Percentiles rank a stretch among this genome's conserved stretches.
These are phyloP conservation scores for Apophysomyces sp. DNA, from an alignment of 371 early-diverging fungal genomes.

Conservation along the genomic window DNA sequence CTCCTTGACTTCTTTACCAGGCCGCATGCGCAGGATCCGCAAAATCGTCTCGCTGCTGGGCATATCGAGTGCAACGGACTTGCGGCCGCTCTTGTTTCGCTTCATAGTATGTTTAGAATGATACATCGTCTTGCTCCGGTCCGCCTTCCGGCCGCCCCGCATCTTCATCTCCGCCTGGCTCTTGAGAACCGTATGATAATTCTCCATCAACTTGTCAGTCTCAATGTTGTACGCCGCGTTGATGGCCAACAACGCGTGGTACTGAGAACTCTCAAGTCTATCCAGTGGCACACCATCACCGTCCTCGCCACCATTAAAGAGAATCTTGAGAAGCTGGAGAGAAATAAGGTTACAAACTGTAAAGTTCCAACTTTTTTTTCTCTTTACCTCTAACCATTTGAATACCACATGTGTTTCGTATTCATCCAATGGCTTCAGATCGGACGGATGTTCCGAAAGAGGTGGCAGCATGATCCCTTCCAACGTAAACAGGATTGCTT, in stretches of 20 bases:
- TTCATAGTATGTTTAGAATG: conserved; percentile 40
- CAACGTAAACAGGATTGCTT: conserved; percentile 73
- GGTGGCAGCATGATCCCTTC: conserved; percentile 82
- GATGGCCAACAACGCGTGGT: conserved; percentile 64
- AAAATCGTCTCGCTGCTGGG: conserved; percentile 55
- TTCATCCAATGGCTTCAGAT: conserved; percentile 64
- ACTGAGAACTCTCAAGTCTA: conserved; percentile 75
- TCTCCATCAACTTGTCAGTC: conserved; percentile 60
- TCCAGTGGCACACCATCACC: conserved; percentile 78
- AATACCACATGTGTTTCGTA: conserved; percentile 74
- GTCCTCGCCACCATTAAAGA: conserved; percentile 87
- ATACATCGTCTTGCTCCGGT: conserved; percentile 43
- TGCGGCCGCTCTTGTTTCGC: conserved; percentile 26
- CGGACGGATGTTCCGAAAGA: conserved; percentile 64
- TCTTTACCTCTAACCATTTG: conserved; percentile 65
- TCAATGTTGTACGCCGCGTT: conserved; percentile 62
- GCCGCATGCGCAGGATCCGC: conserved; percentile 55
- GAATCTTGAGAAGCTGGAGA: conserved; percentile 71
- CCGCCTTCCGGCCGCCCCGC: conserved; percentile 39
- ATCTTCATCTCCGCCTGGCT: conserved; percentile 38
- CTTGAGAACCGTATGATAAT: conserved; percentile 51
- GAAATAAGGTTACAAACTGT: conserved; percentile 4
- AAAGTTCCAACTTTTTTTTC: background rate
- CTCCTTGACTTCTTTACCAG: conserved; percentile 43
- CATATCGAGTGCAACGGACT: conserved; percentile 28